Evolutionary conservation across 371 early-diverging fungal species (phyloP).

Genomic region (Mortierella sp.): DNA sequence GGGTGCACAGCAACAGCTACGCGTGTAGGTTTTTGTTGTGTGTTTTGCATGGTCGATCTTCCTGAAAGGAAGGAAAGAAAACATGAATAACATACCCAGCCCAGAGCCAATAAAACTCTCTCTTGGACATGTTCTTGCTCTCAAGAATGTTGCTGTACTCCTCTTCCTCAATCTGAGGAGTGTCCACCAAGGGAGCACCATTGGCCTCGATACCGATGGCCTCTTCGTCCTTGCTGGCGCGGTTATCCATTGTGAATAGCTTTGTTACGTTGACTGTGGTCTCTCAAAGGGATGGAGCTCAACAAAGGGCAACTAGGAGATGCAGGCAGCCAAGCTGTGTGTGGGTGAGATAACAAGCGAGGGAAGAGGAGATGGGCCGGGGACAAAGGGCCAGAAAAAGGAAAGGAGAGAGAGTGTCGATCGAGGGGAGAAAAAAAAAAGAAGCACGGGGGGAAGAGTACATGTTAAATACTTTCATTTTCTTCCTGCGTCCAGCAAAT

Average conservation of each 20-base stretch:
- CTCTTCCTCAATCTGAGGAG: neutral
- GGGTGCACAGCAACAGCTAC: neutral
- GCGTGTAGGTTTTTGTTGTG: neutral
- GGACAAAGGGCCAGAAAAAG: neutral
- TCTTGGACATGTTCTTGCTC: conserved; percentile 20
- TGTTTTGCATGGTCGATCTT: too few species aligned
- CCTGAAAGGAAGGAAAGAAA: neutral
- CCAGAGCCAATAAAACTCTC: conserved; percentile 23
- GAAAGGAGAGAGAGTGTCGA: neutral
- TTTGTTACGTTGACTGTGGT: neutral
- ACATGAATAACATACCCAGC: conserved; percentile 17
- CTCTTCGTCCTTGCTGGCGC: neutral
- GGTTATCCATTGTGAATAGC: neutral
- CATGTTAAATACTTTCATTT: neutral
- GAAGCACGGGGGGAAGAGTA: neutral
- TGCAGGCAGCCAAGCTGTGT: neutral
- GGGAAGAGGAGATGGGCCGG: neutral
- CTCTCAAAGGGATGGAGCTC: neutral
- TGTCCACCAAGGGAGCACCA: neutral
- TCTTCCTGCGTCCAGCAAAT: neutral
- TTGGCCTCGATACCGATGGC: neutral
- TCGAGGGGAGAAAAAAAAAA: neutral
- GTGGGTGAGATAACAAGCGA: neutral
- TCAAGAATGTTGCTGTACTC: conserved; percentile 24
- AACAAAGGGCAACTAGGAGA: too few species aligned